These are phyloP conservation scores for Cladorrhinum sp. DNA, from an alignment of 2,329 filamentous ascomycete genomes.

Conservation along the genomic window DNA sequence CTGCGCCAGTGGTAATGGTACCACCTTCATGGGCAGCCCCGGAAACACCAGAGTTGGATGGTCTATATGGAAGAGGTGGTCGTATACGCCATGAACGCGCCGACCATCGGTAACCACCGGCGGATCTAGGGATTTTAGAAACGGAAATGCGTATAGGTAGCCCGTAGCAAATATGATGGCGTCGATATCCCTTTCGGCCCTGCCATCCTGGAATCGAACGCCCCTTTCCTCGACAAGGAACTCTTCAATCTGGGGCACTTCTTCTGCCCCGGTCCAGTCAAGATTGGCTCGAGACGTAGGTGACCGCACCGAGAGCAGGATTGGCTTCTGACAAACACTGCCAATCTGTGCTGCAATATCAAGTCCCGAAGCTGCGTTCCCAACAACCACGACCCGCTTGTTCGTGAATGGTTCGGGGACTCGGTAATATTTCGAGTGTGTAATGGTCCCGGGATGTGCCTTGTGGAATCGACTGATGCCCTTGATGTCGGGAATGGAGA, in stretches of 20 bases:
- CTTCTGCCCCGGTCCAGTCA: slow-evolving; percentile 44
- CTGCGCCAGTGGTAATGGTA: slow-evolving; percentile 82
- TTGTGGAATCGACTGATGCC: slow-evolving; percentile 59
- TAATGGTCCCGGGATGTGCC: slow-evolving; percentile 58
- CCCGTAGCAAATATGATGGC: slow-evolving; percentile 83
- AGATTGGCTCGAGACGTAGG: slow-evolving; percentile 45
- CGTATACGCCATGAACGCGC: slow-evolving; percentile 68
- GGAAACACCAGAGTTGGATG: slow-evolving; percentile 78
- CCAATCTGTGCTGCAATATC: slow-evolving; percentile 80
- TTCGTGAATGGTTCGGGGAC: slow-evolving; percentile 57
- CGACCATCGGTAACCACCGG: slow-evolving; percentile 65
- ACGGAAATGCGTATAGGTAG: slow-evolving; percentile 82
- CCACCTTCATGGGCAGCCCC: slow-evolving; percentile 73
- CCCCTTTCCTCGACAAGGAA: slow-evolving; percentile 53
- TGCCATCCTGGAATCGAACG: slow-evolving; percentile 63
- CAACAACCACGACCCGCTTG: slow-evolving; percentile 79
- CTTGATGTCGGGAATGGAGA: slow-evolving; percentile 61
- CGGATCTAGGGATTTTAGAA: slow-evolving; percentile 48
- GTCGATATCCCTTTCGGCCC: slow-evolving; percentile 66
- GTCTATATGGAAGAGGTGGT: slow-evolving; percentile 73
- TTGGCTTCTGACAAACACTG: slow-evolving; percentile 52
- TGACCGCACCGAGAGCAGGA: slow-evolving; percentile 63
- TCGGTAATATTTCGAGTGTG: slow-evolving; percentile 79
- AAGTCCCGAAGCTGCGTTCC: slow-evolving; percentile 78
- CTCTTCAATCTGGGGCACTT: slow-evolving; percentile 57